These are phyloP conservation scores for Begonia loranthoides DNA, from an alignment of 306 rosid species.

Conservation along the genomic window DNA sequence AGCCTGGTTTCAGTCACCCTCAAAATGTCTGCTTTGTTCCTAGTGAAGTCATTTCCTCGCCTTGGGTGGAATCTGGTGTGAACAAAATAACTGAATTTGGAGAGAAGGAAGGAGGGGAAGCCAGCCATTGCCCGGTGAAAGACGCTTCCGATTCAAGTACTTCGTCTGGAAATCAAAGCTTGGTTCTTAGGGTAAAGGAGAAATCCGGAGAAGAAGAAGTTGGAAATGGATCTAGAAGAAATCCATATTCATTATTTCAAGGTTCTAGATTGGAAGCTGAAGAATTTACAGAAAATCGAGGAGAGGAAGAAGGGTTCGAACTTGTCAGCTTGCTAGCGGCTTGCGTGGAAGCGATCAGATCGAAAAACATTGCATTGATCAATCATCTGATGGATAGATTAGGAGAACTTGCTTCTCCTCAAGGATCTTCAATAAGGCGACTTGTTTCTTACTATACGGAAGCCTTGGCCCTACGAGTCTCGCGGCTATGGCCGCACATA, in stretches of 20 bases:
- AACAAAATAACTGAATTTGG: constrained; percentile 56
- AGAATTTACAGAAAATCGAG: constrained; percentile 34
- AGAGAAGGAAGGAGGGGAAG: constrained; percentile 27
- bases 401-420: constrained; percentile 83
- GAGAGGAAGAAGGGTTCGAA: constrained; percentile 56
- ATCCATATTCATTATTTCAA: constrained; percentile 36
- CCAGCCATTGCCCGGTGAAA: constrained; percentile 31
- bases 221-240: constrained; percentile 45
- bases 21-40: constrained; percentile 58
- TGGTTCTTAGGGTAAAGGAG: constrained; percentile 38
- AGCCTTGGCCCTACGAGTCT: constrained; percentile 68
- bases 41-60: constrained; percentile 42
- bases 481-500: constrained; percentile 81
- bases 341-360: constrained; percentile 75
- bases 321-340: constrained; percentile 56
- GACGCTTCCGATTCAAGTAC: constrained; percentile 37
- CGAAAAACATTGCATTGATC: constrained; percentile 46
- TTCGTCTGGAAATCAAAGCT: constrained; percentile 59
- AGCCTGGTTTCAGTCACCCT: constrained; percentile 24
- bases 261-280: constrained; percentile 33
- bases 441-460: constrained; percentile 69
- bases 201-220: constrained; percentile 44
- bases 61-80: constrained; percentile 56
- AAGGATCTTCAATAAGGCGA: constrained; percentile 46
- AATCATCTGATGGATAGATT: constrained; percentile 58